Evolutionary conservation across 164 flowering plant genomes (phyloP).

Genomic region (Nymphaea colorata): DNA sequence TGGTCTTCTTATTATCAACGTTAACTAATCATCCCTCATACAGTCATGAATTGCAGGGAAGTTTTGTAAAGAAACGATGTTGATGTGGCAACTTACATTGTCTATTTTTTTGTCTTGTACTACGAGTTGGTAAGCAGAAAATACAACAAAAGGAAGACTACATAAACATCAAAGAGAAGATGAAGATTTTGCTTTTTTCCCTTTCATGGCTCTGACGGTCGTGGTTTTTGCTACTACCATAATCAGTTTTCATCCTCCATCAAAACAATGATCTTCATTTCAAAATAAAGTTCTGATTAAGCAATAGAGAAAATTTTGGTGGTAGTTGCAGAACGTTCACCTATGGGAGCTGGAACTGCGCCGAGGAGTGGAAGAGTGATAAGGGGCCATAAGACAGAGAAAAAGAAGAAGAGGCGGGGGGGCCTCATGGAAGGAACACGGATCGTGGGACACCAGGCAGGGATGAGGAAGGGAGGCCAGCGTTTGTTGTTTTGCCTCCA

Average conservation of each 20-base stretch:
- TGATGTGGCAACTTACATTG: too few relatives aligned
- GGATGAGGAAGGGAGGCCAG: not conserved
- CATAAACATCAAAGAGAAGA: not conserved
- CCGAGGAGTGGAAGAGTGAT: not conserved
- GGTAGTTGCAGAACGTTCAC: not conserved
- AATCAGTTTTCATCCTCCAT: not conserved
- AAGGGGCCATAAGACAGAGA: not conserved
- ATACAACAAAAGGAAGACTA: too few relatives aligned
- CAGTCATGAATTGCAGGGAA: too few relatives aligned
- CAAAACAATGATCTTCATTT: not conserved
- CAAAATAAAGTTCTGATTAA: not conserved
- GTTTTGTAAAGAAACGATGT: too few relatives aligned
- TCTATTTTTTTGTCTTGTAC: too few relatives aligned
- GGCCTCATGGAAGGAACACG: not conserved
- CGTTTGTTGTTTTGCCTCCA: not conserved
- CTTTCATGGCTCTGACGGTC: too few relatives aligned
- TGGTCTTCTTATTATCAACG: not conserved
- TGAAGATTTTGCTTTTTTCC: too few relatives aligned
- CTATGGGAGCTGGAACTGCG: not conserved
- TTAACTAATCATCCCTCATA: too few relatives aligned
- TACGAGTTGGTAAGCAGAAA: too few relatives aligned
- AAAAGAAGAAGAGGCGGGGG: too few relatives aligned
- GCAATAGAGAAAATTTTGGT: not conserved
- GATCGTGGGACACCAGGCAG: not conserved
- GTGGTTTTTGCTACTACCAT: too few relatives aligned